A percentile compares a stretch with the other conserved stretches of the same genome.
Conservation (phyloP, 306 rosid species). For the Castanea crenata region DNA sequence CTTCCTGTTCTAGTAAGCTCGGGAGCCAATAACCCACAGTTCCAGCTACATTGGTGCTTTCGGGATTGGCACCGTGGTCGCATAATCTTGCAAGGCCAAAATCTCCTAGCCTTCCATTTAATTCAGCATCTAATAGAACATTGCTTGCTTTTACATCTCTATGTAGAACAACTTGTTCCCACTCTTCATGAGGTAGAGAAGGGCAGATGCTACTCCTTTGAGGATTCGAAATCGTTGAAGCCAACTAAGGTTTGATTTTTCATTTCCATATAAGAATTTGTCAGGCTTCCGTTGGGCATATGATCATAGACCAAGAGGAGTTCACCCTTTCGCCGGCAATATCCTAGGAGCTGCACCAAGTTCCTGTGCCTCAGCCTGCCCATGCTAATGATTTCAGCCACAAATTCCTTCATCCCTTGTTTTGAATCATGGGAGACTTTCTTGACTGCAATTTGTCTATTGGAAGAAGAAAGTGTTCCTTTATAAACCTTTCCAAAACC, state of each 20-base stretch:
- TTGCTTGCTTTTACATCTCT: slow-evolving; percentile 79
- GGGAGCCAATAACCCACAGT: slow-evolving; percentile 76
- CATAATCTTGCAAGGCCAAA: slow-evolving; percentile 67
- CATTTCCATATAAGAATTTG: slow-evolving; percentile 34
- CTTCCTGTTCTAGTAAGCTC: slow-evolving; percentile 53
- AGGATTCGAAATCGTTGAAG: slow-evolving; percentile 51
- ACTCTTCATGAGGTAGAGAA: slow-evolving; percentile 64
- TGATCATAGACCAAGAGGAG: slow-evolving; percentile 61
- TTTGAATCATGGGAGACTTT: slow-evolving; percentile 62
- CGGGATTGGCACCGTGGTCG: slow-evolving; percentile 58
- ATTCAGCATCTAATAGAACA: slow-evolving; percentile 51
- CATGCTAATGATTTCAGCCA: slow-evolving; percentile 10
- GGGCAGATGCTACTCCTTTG: slow-evolving; percentile 54
- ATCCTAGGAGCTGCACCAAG: slow-evolving; percentile 60
- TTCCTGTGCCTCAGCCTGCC: slow-evolving; percentile 71
- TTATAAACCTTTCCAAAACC: slow-evolving; percentile 74
- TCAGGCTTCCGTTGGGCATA: slow-evolving; percentile 78
- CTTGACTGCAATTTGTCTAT: slow-evolving; percentile 64
- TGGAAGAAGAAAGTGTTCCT: slow-evolving; percentile 52
- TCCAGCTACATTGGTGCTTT: slow-evolving; percentile 65
- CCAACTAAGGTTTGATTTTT: slow-evolving; percentile 48
- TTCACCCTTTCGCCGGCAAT: slow-evolving; percentile 60
- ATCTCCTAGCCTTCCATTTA: slow-evolving; percentile 65
- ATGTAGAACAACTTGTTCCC: slow-evolving; percentile 71
- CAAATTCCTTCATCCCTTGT: slow-evolving; percentile 50